phyloP scores from a whole-genome alignment of 31 red algal genomes.

The Porphyra umbilicalis region DNA sequence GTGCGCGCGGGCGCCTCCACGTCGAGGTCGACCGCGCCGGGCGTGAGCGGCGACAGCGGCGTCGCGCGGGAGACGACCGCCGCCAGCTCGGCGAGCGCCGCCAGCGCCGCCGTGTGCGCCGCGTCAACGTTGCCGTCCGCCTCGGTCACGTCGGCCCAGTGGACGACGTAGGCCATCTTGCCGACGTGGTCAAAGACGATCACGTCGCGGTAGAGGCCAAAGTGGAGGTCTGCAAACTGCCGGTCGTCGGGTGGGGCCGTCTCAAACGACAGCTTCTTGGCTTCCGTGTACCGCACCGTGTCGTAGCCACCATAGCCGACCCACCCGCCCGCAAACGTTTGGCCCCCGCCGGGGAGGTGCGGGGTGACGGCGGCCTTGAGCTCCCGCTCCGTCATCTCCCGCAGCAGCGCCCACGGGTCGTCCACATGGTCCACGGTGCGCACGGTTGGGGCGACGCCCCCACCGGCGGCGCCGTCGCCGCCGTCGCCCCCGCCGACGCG shows the following conservation, averaged over 20 bases:
- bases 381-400: conserved; percentile 36
- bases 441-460: not conserved
- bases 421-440: conserved; percentile 4
- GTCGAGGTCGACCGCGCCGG: conserved; percentile 52
- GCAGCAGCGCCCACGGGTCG: conserved; percentile 70
- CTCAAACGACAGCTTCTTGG: conserved; percentile 72
- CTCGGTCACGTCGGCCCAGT: conserved; percentile 67
- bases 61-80: conserved; percentile 19
- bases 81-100: conserved; percentile 23
- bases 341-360: conserved; percentile 35
- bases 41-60: conserved; percentile 28
- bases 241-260: conserved; percentile 76
- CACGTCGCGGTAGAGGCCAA: conserved; percentile 68
- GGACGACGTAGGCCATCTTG: conserved; percentile 60
- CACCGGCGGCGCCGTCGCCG: not conserved
- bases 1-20: conserved; percentile 26
- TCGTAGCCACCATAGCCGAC: conserved; percentile 93
- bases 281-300: conserved; percentile 88
- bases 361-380: conserved; percentile 26
- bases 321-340: conserved; percentile 82
- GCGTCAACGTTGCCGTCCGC: conserved; percentile 20
- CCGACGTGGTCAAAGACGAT: conserved; percentile 81
- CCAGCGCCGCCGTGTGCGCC: not conserved
- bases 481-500: not conserved
- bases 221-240: conserved; percentile 69